Conservation (phyloP, 768 basidiomycete genomes). For the Tricholoma hemisulphureum region DNA sequence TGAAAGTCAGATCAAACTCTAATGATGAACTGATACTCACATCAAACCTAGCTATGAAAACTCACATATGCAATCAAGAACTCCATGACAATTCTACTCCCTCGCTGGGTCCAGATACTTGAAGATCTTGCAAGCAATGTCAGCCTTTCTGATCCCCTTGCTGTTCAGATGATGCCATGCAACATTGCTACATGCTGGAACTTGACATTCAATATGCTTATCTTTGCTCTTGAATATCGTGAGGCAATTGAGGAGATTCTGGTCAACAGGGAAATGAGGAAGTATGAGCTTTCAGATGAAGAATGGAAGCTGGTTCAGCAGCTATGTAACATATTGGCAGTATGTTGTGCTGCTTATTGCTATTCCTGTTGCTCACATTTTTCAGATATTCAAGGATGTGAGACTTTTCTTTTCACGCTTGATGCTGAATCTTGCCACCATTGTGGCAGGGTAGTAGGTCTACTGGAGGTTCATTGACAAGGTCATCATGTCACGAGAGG, state of each 20-base stretch:
- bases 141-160: no score
- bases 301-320: no score
- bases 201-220: background rate
- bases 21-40: no score
- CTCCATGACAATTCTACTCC: no score
- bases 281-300: background rate
- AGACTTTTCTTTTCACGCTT: background rate
- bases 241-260: background rate
- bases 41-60: no score
- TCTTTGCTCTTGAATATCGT: background rate
- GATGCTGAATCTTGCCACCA: background rate
- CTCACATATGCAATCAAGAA: no score
- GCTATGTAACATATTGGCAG: background rate
- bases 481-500: no score
- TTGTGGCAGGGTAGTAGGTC: no score
- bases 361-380: background rate
- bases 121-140: no score
- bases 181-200: background rate
- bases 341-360: background rate
- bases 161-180: background rate
- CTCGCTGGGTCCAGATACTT: background rate
- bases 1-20: no score
- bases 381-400: constrained; percentile 26
- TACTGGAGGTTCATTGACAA: no score
- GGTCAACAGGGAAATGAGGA: background rate